phyloP scores from a whole-genome alignment of 2,329 filamentous ascomycete genomes.

The Alternaria consortialis region DNA sequence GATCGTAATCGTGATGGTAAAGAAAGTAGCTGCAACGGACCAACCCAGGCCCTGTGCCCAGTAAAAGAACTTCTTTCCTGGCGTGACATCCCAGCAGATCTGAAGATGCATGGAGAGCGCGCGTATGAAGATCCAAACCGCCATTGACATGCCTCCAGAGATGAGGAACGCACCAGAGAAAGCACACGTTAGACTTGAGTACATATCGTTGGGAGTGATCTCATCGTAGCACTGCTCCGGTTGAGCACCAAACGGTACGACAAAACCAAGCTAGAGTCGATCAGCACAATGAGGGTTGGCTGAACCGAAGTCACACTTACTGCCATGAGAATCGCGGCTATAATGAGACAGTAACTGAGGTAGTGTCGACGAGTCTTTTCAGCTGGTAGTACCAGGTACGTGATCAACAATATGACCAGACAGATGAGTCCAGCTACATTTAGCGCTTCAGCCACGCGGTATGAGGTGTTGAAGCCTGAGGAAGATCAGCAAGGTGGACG shows the following conservation, averaged over 20 bases:
- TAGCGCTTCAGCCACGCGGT: constrained; percentile 79
- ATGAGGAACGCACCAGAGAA: constrained; percentile 88
- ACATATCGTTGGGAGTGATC: constrained; percentile 95
- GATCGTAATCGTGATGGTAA: constrained; percentile 78
- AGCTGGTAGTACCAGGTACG: constrained; percentile 80
- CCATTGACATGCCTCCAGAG: constrained; percentile 82
- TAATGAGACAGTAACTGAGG: constrained; percentile 84
- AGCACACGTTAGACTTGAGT: constrained; percentile 80
- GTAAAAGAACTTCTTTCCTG: constrained; percentile 90
- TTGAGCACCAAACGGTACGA: constrained; percentile 81
- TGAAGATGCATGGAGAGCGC: constrained; percentile 93
- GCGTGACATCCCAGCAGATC: constrained; percentile 95
- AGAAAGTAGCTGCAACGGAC: constrained; percentile 79
- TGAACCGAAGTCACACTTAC: constrained; percentile 60
- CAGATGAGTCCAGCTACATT: constrained; percentile 77
- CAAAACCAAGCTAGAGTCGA: constrained; percentile 77
- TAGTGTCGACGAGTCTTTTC: constrained; percentile 94
- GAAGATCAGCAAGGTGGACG: background rate
- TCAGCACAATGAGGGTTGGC: constrained; percentile 10
- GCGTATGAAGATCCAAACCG: constrained; percentile 91
- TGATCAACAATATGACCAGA: constrained; percentile 78
- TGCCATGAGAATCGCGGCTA: constrained; percentile 80
- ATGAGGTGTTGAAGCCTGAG: constrained; percentile 64
- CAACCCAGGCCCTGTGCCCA: constrained; percentile 81
- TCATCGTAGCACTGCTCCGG: constrained; percentile 85